Evolutionary conservation across 2,329 filamentous ascomycete genomes (phyloP), one percentile per base, ranked within the genome.

Genomic region (Cytospora mali): DNA sequence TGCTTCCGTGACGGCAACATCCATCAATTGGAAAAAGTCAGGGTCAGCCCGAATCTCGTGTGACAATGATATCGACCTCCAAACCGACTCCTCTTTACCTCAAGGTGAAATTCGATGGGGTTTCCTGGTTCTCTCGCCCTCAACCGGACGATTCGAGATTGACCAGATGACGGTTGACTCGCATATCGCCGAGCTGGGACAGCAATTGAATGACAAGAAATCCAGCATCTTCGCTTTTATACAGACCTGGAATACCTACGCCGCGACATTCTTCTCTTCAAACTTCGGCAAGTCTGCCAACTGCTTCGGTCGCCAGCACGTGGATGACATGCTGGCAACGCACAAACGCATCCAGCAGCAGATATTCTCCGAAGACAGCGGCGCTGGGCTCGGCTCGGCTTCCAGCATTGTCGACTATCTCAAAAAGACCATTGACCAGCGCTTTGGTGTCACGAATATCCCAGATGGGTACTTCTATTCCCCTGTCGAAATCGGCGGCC

Each of bases 131-230:
- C 75, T 90, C 4, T 82, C 86, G 33, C 73, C 81, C 0, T 66
- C 75, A 29, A 76, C 79, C 0, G 83, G 84, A 10, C 77, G 77
- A 9, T 89, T 88, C 68, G 74, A 83, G 55, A 88, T 89, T 59
- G 84, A 89, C 66, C 81, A 86, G 67, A 64, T 68, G 0, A 79
- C 85, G 73, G 84, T 90, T 0, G 81, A 87, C 64, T 73, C 77
- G 28, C 87, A 89, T 66, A 83, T 88, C 59, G 70, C 76, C 2
- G 86, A 89, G 69, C 79, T 90, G 4, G 77, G 78, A 33, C 79
- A 77, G 4, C 87, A 90, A 67, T 80, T 90, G 6, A 66, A 70
- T 1, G 75, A 76, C 6, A 82, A 84, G 56, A 82, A 81, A 64
- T 79, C 80, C 63, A 86, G 81, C 64, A 63, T 80, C 2, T 75